Conservation (phyloP, 2,329 filamentous ascomycete species). For the Paramyrothecium roridum region DNA sequence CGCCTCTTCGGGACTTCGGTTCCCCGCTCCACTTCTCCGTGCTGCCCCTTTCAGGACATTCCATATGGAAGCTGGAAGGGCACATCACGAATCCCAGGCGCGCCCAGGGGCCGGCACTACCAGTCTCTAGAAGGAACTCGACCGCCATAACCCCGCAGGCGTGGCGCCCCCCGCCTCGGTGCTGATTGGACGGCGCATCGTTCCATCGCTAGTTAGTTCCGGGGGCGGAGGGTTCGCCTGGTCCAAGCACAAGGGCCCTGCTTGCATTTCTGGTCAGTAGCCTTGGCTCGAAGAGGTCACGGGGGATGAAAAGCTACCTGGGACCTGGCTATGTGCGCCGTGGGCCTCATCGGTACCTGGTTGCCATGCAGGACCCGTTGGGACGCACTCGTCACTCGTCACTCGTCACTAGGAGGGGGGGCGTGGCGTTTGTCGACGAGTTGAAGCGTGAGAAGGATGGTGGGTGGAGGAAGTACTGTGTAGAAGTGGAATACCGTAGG, state of each 20-base stretch:
- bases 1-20: not conserved
- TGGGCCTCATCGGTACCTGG: not conserved
- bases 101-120: not conserved
- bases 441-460: no score
- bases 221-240: not conserved
- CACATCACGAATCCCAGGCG: not conserved
- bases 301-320: not conserved
- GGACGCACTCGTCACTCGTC: no score
- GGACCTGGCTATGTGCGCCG: not conserved
- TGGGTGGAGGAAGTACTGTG: no score
- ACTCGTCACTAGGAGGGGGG: no score
- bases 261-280: not conserved
- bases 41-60: not conserved
- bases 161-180: not conserved
- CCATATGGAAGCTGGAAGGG: not conserved
- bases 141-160: not conserved
- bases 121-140: not conserved
- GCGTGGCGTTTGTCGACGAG: no score
- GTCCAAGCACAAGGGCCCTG: not conserved
- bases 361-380: not conserved
- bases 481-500: no score
- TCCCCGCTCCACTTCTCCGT: not conserved
- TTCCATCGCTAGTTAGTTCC: not conserved
- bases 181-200: no score
- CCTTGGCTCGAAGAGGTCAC: not conserved